A percentile compares a stretch with the other conserved stretches of the same genome.
phyloP scores from a whole-genome alignment of 768 basidiomycete genomes.

The Termitomyces sp. region DNA sequence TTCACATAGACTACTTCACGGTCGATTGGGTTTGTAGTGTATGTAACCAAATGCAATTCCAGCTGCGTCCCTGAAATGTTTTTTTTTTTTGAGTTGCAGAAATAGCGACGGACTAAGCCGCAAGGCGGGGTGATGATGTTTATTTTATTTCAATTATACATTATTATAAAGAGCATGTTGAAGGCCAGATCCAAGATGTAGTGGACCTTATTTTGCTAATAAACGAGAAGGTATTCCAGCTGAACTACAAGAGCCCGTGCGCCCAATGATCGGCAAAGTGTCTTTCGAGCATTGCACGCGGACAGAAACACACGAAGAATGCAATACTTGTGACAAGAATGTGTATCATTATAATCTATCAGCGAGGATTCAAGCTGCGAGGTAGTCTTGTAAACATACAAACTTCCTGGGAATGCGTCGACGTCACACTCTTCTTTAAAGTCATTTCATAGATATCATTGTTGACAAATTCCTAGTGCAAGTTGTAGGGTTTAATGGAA shows the following conservation, averaged over 20 bases:
- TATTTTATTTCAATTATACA: neutral
- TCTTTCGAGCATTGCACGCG: neutral
- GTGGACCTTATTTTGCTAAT: no score
- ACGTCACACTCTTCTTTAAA: neutral
- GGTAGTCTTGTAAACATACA: no score
- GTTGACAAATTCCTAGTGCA: no score
- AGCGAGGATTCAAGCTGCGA: no score
- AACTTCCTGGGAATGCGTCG: no score
- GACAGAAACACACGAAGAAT: neutral
- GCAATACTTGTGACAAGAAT: neutral
- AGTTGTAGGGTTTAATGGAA: no score
- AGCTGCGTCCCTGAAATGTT: neutral
- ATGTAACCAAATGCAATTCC: neutral
- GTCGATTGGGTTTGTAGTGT: neutral
- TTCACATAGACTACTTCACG: neutral
- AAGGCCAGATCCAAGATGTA: no score
- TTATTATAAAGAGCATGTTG: no score
- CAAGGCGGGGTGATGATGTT: neutral
- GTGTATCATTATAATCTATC: neutral
- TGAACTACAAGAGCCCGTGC: no score
- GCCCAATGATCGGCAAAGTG: neutral
- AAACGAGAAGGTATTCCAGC: no score
- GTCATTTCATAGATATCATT: no score
- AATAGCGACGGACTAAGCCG: neutral
- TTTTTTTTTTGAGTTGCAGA: neutral